Percentiles rank a stretch among this genome's conserved stretches.
These are phyloP conservation scores for Mallotus repandus DNA, from an alignment of 441 rosid species.

Conservation along the genomic window DNA sequence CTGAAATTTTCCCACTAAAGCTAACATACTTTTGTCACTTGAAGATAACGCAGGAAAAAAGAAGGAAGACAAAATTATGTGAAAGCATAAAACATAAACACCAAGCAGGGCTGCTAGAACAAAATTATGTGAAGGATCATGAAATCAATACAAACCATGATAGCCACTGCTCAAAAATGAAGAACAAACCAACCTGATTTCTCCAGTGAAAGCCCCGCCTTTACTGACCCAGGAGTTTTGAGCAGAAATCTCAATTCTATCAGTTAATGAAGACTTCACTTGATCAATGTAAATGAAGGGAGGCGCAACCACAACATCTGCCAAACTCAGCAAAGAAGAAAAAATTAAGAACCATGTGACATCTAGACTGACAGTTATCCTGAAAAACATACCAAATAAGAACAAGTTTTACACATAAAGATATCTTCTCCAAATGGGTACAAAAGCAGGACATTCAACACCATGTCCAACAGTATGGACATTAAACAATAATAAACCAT, in stretches of 20 bases:
- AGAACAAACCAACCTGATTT: slow-evolving; percentile 64
- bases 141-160: not conserved
- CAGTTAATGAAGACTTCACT: slow-evolving; percentile 62
- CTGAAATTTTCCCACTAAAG: not conserved
- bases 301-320: slow-evolving; percentile 97
- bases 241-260: slow-evolving; percentile 71
- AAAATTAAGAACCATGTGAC: not conserved
- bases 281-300: slow-evolving; percentile 87
- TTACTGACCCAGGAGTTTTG: slow-evolving; percentile 94
- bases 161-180: not conserved
- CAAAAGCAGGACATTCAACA: not conserved
- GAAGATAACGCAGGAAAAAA: not conserved
- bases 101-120: not conserved
- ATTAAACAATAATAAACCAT: not conserved
- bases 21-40: not conserved
- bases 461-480: not conserved
- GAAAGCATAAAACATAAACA: not conserved
- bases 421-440: not conserved
- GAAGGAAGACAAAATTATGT: no score
- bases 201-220: slow-evolving; percentile 99
- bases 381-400: not conserved
- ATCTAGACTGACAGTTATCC: not conserved
- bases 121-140: not conserved
- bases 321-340: slow-evolving; percentile 21
- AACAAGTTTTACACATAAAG: not conserved